Base-by-base conservation (phyloP, 306 rosid genomes). In the Nissolia schottii region DNA sequence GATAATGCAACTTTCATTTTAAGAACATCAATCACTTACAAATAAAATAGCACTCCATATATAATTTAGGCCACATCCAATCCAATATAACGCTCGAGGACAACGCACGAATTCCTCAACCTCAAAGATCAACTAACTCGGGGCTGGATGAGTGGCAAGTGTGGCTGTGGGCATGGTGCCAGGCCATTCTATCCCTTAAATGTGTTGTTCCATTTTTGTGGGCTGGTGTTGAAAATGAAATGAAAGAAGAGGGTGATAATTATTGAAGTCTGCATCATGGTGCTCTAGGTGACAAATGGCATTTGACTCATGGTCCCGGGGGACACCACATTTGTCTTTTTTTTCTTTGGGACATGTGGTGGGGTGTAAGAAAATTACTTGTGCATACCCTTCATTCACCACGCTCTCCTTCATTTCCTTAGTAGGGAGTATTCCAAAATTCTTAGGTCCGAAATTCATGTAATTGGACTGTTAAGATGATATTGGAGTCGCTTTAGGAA, bases 191-290 rank as follows among this genome's bases (percentile, higher is more conserved):
- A 43, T 60, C 82, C 61, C 8, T 43, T 43, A 70, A 56, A 61
- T 37, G 71, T 63, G 77, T 80, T 55, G 65, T 45, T 68, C 76
- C 58, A 43, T 67, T 34, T n/a, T 67, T 14, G 25, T 51, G 73
- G 61, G 78, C 34, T 71, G 60, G 22, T 65, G 10, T 68, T 54
- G 82, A 77, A 67, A 73, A 73, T 31, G 74, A 67, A 62, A 77
- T 59, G 80, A 49, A 73, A 31, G 67, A 59, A 58, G 53, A 29
- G 16, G 64, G 41, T 69, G 57, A 77, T 72, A 60, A 67, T 77
- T 81, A 67, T 77, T 81, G 64, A 81, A 40, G 67, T 63, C 66
- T 37, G 15, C 62, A 35, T 70, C 76, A 50, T 18, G 34, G 7
- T 50, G 29, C 24, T 72, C 62, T 43, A 46, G 45, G 66, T 12